These are phyloP conservation scores for Mortierella sp. DNA, from an alignment of 371 early-diverging fungal species.

Conservation along the genomic window DNA sequence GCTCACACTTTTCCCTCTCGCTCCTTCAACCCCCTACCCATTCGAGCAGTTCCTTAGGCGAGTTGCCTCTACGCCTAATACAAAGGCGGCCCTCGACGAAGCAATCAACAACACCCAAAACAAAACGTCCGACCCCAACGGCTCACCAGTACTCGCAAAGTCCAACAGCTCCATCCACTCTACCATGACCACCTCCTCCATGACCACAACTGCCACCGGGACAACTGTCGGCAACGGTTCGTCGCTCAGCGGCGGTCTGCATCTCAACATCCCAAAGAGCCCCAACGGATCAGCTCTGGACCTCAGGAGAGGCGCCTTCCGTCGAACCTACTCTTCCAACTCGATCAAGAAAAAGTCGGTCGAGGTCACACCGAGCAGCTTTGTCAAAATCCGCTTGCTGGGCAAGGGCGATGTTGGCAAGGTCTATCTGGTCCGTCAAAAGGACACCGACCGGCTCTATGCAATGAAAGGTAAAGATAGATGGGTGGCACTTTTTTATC, in stretches of 20 bases:
- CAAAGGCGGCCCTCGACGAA: constrained; percentile 54
- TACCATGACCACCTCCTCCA: constrained; percentile 37
- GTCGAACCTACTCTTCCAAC: constrained; percentile 82
- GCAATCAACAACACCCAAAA: constrained; percentile 28
- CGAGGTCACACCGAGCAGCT: constrained; percentile 89
- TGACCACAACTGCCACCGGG: constrained; percentile 40
- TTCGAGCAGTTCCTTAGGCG: constrained; percentile 49
- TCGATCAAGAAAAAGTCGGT: constrained; percentile 83
- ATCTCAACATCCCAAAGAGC: constrained; percentile 40
- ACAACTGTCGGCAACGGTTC: constrained; percentile 27
- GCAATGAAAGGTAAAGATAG: constrained; percentile 95
- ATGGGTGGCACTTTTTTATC: not conserved
- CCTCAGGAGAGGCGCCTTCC: constrained; percentile 45
- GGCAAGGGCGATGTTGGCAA: constrained; percentile 98
- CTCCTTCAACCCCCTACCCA: not conserved
- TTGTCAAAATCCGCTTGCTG: constrained; percentile 85
- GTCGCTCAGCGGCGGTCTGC: constrained; percentile 22
- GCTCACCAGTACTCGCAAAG: constrained; percentile 26
- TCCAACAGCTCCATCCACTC: constrained; percentile 45
- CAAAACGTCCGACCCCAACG: constrained; percentile 33
- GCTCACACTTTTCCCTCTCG: not conserved
- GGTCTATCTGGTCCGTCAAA: constrained; percentile 94
- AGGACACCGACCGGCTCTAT: constrained; percentile 85
- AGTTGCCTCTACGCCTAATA: constrained; percentile 69
- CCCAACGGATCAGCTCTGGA: constrained; percentile 51